phyloP scores from a whole-genome alignment of 164 flowering plant genomes.

The Chloranthus sessilifolius region DNA sequence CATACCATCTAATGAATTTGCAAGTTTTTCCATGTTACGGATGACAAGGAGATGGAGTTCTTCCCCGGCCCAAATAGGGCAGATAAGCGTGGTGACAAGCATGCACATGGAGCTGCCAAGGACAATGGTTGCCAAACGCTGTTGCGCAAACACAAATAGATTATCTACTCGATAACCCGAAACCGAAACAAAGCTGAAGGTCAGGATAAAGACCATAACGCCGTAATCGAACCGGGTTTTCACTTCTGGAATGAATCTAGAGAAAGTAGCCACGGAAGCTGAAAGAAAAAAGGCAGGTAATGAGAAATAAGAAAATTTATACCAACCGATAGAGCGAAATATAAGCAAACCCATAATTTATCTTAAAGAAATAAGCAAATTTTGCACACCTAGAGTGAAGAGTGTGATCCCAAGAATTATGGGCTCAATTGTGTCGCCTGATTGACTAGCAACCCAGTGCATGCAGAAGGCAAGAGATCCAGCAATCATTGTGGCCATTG shows the following conservation, averaged over 20 bases:
- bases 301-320: conserved; percentile 2
- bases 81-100: conserved; percentile 41
- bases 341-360: background rate
- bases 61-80: conserved; percentile 78
- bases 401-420: conserved; percentile 44
- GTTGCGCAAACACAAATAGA: conserved; percentile 44
- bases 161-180: conserved; percentile 69
- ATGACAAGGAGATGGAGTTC: conserved; percentile 50
- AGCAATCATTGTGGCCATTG: conserved; percentile 54
- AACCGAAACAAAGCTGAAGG: conserved; percentile 72
- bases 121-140: conserved; percentile 59
- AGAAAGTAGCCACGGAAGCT: conserved; percentile 73
- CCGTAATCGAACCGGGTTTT: conserved; percentile 78
- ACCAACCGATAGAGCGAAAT: no score
- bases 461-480: conserved; percentile 60
- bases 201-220: conserved; percentile 66
- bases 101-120: conserved; percentile 64
- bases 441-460: conserved; percentile 51
- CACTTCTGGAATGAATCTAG: conserved; percentile 64
- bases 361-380: no score
- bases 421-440: conserved; percentile 56
- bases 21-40: conserved; percentile 64
- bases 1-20: conserved; percentile 64
- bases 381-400: conserved; percentile 52
- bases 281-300: conserved; percentile 13